A percentile compares a stretch with the other conserved stretches of the same genome.
Evolutionary conservation across 495 filamentous ascomycete species (phyloP).

Genomic region (Achaetomiella virescens): DNA sequence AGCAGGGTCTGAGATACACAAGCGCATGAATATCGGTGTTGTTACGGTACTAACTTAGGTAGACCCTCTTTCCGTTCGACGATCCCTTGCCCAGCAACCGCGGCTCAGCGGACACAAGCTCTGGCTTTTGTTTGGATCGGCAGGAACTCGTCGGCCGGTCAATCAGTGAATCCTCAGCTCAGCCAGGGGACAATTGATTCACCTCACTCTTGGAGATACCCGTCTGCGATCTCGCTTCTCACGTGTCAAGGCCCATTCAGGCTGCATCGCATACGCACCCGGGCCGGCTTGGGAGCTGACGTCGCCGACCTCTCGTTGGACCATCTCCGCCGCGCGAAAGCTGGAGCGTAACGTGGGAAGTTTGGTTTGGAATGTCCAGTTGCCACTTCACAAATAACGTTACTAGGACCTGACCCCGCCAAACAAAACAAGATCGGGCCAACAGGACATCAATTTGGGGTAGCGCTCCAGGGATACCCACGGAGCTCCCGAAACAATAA

Average conservation of each 20-base stretch:
- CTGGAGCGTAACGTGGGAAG: neutral
- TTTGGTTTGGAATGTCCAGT: neutral
- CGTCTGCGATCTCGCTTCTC: neutral
- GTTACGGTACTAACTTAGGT: too few relatives aligned
- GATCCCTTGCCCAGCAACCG: too few relatives aligned
- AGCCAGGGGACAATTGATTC: too few relatives aligned
- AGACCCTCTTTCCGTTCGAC: neutral
- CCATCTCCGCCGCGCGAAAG: neutral
- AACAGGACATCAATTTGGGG: neutral
- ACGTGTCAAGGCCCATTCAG: neutral
- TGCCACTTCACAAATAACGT: neutral
- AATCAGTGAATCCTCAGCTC: too few relatives aligned
- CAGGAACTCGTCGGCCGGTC: too few relatives aligned
- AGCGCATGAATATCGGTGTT: too few relatives aligned
- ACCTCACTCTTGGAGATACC: neutral
- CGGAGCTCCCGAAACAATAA: constrained; percentile 35
- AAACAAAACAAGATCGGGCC: constrained; percentile 3
- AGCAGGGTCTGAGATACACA: too few relatives aligned
- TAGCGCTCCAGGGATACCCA: constrained; percentile 20
- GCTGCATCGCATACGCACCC: neutral
- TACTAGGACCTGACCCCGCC: neutral
- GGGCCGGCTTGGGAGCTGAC: neutral
- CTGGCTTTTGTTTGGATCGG: too few relatives aligned
- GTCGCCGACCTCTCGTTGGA: neutral
- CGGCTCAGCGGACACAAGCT: too few relatives aligned